phyloP scores from a whole-genome alignment of 2,329 filamentous ascomycete genomes.

The Fusarium poae region DNA sequence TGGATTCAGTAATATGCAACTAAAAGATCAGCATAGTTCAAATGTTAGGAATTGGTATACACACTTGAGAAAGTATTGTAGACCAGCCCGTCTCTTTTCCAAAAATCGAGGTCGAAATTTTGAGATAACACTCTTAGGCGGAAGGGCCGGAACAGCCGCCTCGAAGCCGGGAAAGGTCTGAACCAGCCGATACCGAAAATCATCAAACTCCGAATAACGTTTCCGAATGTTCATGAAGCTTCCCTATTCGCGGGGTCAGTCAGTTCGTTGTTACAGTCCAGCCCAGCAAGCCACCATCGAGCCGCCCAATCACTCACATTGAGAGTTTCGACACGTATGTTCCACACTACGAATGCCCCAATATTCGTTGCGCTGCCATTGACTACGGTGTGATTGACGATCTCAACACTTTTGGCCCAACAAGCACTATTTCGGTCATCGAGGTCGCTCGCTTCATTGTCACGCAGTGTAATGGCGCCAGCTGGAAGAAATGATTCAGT shows the following conservation, averaged over 20 bases:
- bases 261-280: constrained; percentile 5
- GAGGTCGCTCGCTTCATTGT: constrained; percentile 69
- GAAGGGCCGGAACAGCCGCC: constrained; percentile 87
- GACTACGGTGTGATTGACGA: constrained; percentile 69
- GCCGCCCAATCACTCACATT: constrained; percentile 64
- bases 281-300: constrained; percentile 14
- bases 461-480: constrained; percentile 71
- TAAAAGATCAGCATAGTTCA: constrained; percentile 54
- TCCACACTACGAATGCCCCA: constrained; percentile 97
- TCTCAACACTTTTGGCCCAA: constrained; percentile 74
- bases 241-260: constrained; percentile 59
- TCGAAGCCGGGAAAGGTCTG: constrained; percentile 86
- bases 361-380: constrained; percentile 69
- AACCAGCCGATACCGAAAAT: constrained; percentile 79
- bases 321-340: constrained; percentile 87
- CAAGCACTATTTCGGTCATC: constrained; percentile 68
- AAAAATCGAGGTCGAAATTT: constrained; percentile 88
- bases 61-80: constrained; percentile 95
- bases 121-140: constrained; percentile 91
- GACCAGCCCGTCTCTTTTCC: constrained; percentile 82
- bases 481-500: constrained; percentile 62
- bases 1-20: constrained; percentile 91
- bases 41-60: constrained; percentile 48
- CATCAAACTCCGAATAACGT: constrained; percentile 94
- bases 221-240: constrained; percentile 73